phyloP scores from a whole-genome alignment of 306 rosid genomes.

The Cucurbita pepo region DNA sequence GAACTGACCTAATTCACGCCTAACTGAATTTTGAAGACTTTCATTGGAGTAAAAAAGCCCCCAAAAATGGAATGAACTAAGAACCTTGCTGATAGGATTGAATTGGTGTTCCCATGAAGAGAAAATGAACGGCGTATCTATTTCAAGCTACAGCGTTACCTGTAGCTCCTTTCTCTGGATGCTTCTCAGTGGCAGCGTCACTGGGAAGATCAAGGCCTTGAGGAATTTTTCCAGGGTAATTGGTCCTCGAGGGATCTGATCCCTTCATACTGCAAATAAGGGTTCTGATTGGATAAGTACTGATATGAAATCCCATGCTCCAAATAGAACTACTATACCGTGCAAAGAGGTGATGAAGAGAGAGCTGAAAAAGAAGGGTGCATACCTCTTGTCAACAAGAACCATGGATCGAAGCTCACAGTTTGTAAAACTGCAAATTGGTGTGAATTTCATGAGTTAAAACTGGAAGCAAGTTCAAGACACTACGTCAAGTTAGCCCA shows the following conservation, averaged over 20 bases:
- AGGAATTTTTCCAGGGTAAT: constrained; percentile 65
- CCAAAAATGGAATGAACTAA: not conserved
- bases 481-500: not conserved
- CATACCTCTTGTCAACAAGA: constrained; percentile 62
- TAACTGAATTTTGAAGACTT: not conserved
- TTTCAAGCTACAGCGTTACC: constrained; percentile 6
- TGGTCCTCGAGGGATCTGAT: constrained; percentile 41
- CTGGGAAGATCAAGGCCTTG: constrained; percentile 63
- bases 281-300: not conserved
- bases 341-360: not conserved
- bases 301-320: not conserved
- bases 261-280: constrained; percentile 43
- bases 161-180: constrained; percentile 10
- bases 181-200: constrained; percentile 44
- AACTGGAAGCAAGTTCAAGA: not conserved
- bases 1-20: not conserved
- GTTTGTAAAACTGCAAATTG: constrained; percentile 57
- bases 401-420: constrained; percentile 86
- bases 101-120: not conserved
- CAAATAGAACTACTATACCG: not conserved
- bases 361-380: not conserved
- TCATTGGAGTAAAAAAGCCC: not conserved
- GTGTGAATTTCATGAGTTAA: not conserved
- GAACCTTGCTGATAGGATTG: not conserved
- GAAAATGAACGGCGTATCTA: not conserved